Conservation (phyloP, 2,329 filamentous ascomycete genomes). For the Ampelomyces quisqualis region DNA sequence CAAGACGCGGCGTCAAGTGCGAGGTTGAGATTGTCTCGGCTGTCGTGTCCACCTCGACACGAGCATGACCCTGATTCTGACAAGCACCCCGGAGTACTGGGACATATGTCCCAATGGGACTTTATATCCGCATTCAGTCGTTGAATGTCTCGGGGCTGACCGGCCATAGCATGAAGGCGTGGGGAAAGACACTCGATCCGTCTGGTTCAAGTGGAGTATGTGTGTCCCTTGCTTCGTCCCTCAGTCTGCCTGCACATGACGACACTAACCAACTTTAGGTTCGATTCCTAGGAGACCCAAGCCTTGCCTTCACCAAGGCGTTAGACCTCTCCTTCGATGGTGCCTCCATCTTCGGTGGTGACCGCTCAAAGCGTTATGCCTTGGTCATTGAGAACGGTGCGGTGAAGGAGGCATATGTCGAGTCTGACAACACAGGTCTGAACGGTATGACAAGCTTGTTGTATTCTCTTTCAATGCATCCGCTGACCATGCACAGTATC, state of each 20-base stretch:
- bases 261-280: slow-evolving; percentile 57
- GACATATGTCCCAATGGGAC: slow-evolving; percentile 12
- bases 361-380: slow-evolving; percentile 84
- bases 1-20: not conserved
- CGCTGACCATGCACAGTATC: slow-evolving; percentile 25
- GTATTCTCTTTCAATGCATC: not conserved
- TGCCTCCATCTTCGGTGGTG: slow-evolving; percentile 74
- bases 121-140: slow-evolving; percentile 1
- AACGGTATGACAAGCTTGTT: slow-evolving; percentile 57
- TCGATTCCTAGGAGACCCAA: slow-evolving; percentile 83
- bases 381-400: slow-evolving; percentile 81
- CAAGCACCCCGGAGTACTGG: not conserved
- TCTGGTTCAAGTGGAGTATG: slow-evolving; percentile 72
- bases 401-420: slow-evolving; percentile 76
- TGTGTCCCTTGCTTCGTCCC: slow-evolving; percentile 19
- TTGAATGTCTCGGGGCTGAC: slow-evolving; percentile 15
- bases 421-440: slow-evolving; percentile 85
- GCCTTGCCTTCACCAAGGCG: slow-evolving; percentile 75
- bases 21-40: slow-evolving; percentile 16
- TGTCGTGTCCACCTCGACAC: slow-evolving; percentile 11
- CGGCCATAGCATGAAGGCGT: slow-evolving; percentile 76
- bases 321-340: slow-evolving; percentile 82
- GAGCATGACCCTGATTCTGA: slow-evolving; percentile 11
- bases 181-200: slow-evolving; percentile 76
- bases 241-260: not conserved